A percentile compares a stretch with the other conserved stretches of the same genome.
Conservation (phyloP, 345 rosid species). For the Salix koriyanagi region DNA sequence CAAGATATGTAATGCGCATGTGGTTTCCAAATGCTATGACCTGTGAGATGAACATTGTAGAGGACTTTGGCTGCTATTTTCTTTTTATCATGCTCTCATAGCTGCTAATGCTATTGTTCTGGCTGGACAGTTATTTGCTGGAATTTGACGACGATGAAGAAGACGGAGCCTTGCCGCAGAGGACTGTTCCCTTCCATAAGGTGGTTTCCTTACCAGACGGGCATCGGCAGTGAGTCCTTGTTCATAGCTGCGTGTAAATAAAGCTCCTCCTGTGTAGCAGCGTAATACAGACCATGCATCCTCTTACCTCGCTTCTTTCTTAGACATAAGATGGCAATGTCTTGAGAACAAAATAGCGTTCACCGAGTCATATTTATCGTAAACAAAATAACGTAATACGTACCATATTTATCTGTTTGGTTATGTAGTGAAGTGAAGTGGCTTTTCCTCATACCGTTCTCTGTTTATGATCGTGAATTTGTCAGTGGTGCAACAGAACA, state of each 20-base stretch:
- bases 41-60: background rate
- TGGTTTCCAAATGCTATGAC: background rate
- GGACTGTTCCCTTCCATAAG: conserved; percentile 69
- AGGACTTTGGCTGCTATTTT: too few relatives aligned
- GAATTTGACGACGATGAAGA: conserved; percentile 97
- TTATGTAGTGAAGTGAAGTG: background rate
- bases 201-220: conserved; percentile 87
- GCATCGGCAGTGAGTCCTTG: conserved; percentile 58
- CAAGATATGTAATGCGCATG: background rate
- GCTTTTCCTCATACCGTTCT: background rate
- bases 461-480: too few relatives aligned
- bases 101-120: background rate
- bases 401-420: background rate
- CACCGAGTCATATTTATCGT: too few relatives aligned
- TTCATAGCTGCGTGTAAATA: conserved; percentile 25
- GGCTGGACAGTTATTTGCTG: conserved; percentile 59
- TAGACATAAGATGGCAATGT: background rate
- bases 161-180: conserved; percentile 87
- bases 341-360: background rate
- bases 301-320: too few relatives aligned
- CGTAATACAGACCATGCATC: background rate
- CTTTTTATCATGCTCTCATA: too few relatives aligned
- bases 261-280: background rate
- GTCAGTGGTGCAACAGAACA: too few relatives aligned
- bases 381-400: background rate